Conservation (phyloP, 2,329 filamentous ascomycete species). For the Curvularia hawaiiensis region DNA sequence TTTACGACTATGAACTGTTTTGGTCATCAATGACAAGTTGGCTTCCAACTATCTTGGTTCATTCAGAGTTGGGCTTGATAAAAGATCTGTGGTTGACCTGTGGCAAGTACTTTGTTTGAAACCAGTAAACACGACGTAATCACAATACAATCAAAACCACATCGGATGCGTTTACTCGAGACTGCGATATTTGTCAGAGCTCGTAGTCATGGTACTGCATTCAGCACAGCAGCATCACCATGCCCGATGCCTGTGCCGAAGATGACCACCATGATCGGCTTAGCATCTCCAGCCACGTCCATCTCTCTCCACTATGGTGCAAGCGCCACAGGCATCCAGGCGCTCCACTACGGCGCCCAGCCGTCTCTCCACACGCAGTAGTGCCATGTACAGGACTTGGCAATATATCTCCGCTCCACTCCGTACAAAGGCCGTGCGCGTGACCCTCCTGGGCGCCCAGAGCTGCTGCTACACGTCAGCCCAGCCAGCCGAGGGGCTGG, state of each 20-base stretch:
- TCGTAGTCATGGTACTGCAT: too few relatives aligned
- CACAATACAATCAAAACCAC: neutral
- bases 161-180: too few relatives aligned
- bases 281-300: too few relatives aligned
- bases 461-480: constrained; percentile 25
- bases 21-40: too few relatives aligned
- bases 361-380: constrained; percentile 3
- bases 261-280: neutral
- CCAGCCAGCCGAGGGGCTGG: constrained; percentile 19
- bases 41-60: too few relatives aligned
- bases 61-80: too few relatives aligned
- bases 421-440: constrained; percentile 20
- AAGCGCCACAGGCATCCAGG: neutral
- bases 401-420: constrained; percentile 23
- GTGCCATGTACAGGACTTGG: constrained; percentile 8
- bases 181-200: too few relatives aligned
- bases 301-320: neutral
- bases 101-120: too few relatives aligned
- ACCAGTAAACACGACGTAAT: constrained; percentile 14
- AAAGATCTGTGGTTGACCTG: too few relatives aligned
- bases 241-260: neutral
- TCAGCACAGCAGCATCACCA: neutral
- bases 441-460: constrained; percentile 22
- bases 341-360: neutral
- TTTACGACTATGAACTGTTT: too few relatives aligned